These are phyloP conservation scores for Epichloe aotearoae DNA, from an alignment of 2,329 filamentous ascomycete species.

Conservation along the genomic window DNA sequence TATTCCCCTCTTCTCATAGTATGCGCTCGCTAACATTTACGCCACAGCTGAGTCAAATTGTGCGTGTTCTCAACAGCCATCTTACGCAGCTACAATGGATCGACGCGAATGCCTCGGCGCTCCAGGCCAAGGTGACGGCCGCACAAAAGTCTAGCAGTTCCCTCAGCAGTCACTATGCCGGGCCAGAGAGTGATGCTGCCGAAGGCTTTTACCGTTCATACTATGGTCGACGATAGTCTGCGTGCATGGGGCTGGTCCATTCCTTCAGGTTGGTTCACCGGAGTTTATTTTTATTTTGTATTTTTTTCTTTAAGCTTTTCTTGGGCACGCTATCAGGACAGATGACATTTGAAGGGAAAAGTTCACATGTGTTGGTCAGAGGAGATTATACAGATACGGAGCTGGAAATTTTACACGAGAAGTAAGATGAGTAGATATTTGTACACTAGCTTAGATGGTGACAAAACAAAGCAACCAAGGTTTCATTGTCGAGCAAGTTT, in stretches of 20 bases:
- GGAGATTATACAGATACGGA: slow-evolving; percentile 5
- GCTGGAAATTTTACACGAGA: slow-evolving; percentile 7
- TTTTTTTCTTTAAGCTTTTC: not conserved
- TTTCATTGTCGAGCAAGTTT: slow-evolving; percentile 8
- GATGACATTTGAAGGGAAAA: slow-evolving; percentile 1
- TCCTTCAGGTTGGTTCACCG: not conserved
- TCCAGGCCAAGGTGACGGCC: slow-evolving; percentile 70
- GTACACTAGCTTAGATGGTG: slow-evolving; percentile 25
- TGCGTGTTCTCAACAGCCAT: slow-evolving; percentile 87
- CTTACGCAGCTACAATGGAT: slow-evolving; percentile 88
- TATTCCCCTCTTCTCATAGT: slow-evolving; percentile 4
- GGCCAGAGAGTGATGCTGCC: slow-evolving; percentile 55
- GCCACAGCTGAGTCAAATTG: slow-evolving; percentile 79
- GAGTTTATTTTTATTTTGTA: too few species aligned
- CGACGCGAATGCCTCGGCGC: slow-evolving; percentile 66
- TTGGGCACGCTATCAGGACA: not conserved
- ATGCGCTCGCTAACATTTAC: slow-evolving; percentile 7
- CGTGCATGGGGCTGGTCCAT: not conserved
- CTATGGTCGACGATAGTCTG: slow-evolving; percentile 52
- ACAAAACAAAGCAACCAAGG: slow-evolving; percentile 10
- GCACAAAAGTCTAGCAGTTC: slow-evolving; percentile 68
- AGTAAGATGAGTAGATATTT: slow-evolving; percentile 18
- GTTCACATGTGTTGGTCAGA: slow-evolving; percentile 5
- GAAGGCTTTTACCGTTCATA: slow-evolving; percentile 89
- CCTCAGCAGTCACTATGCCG: slow-evolving; percentile 42